phyloP scores from a whole-genome alignment of 2,329 filamentous ascomycete genomes.

The Pseudodiploospora longispora region DNA sequence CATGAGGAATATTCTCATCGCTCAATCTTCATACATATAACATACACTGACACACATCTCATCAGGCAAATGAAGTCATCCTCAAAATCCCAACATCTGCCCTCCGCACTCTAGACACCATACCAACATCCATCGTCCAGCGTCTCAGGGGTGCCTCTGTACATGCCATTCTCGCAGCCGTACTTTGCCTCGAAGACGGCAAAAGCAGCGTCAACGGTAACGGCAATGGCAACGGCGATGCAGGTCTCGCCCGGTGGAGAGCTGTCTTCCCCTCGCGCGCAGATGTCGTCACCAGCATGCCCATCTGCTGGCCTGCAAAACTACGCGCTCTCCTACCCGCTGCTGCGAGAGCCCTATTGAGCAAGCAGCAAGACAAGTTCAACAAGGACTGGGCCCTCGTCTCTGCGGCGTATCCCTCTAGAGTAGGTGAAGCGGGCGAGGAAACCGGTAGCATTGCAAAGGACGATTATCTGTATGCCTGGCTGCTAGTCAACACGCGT shows the following conservation, averaged over 20 bases:
- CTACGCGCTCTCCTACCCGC: conserved; percentile 38
- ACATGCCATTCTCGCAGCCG: conserved; percentile 66
- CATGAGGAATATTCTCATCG: no score
- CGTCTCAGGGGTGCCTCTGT: conserved; percentile 47
- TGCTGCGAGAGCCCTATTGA: conserved; percentile 35
- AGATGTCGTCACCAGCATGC: conserved; percentile 46
- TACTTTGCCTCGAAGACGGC: conserved; percentile 48
- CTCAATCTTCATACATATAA: neutral
- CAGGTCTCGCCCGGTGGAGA: conserved; percentile 50
- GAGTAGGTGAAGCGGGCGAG: no score
- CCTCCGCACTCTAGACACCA: conserved; percentile 56
- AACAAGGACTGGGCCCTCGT: conserved; percentile 32
- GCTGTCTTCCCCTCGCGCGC: conserved; percentile 55
- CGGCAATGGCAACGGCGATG: neutral
- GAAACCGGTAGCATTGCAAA: conserved; percentile 16
- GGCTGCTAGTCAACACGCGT: conserved; percentile 54
- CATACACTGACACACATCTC: conserved; percentile 2
- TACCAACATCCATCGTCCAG: conserved; percentile 44
- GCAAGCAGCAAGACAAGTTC: conserved; percentile 42
- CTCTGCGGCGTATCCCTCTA: conserved; percentile 16
- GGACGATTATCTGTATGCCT: conserved; percentile 43
- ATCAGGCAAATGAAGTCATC: conserved; percentile 42
- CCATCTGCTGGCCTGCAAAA: conserved; percentile 37
- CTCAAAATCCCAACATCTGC: conserved; percentile 56
- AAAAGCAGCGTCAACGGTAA: no score